Percentiles rank a stretch among this genome's conserved stretches.
Conservation (phyloP, 2,329 filamentous ascomycete species). For the Sclerotinia trifoliorum region DNA sequence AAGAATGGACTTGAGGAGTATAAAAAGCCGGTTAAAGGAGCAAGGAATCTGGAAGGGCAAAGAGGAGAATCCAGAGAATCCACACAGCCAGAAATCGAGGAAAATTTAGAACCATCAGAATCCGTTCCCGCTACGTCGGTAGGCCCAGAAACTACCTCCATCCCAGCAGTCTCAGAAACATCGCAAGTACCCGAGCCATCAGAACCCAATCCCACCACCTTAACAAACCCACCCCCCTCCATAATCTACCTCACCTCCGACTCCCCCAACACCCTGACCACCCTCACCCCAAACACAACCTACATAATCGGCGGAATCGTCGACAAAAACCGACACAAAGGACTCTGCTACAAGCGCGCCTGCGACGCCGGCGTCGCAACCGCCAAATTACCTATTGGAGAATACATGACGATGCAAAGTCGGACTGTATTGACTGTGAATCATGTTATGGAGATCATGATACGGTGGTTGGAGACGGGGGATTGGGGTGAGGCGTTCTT, state of each 20-base stretch:
- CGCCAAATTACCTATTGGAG: conserved; percentile 89
- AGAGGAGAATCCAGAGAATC: not conserved
- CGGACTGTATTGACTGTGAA: conserved; percentile 88
- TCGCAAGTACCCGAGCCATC: not conserved
- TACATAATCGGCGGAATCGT: conserved; percentile 95
- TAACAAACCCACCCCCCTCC: conserved; percentile 28
- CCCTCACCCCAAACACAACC: conserved; percentile 81
- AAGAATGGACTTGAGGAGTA: conserved; percentile 18
- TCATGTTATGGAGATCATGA: conserved; percentile 95
- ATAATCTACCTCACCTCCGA: conserved; percentile 91
- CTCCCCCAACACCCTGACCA: conserved; percentile 78
- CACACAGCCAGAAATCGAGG: not conserved
- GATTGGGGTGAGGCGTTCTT: conserved; percentile 92
- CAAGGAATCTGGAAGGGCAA: not conserved
- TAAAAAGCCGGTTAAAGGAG: conserved; percentile 3
- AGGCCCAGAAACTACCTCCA: not conserved
- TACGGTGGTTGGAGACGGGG: conserved; percentile 83
- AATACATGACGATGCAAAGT: conserved; percentile 88
- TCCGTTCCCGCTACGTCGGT: not conserved
- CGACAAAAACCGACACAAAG: conserved; percentile 95
- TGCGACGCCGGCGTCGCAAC: conserved; percentile 75
- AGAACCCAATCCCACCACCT: conserved; percentile 55
- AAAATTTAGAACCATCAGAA: not conserved
- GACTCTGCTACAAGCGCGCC: conserved; percentile 83
- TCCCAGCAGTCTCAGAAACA: not conserved